Conservation (phyloP, 1,284 basidiomycete genomes). For the Cryptococcus sp. region DNA sequence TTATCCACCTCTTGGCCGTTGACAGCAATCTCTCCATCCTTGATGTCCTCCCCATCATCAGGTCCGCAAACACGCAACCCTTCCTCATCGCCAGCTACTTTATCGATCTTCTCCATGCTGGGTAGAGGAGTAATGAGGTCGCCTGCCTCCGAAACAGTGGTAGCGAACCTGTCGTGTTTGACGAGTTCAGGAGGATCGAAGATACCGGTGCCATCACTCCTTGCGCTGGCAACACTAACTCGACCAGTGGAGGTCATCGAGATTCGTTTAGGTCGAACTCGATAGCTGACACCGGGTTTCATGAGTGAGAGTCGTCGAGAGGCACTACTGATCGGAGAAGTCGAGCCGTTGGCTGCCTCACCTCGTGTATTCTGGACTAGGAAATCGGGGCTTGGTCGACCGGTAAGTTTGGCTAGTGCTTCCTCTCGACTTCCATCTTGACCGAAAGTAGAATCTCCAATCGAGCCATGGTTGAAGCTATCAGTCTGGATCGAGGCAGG, state of each 20-base stretch:
- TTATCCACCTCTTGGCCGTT: conserved; percentile 2
- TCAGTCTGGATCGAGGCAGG: not conserved
- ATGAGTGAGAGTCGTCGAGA: not conserved
- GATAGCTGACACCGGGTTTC: not conserved
- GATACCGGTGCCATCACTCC: not conserved
- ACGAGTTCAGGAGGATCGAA: not conserved
- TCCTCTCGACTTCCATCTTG: not conserved
- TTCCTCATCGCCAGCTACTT: not conserved
- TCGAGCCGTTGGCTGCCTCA: not conserved
- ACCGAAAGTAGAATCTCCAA: not conserved
- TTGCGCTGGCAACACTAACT: not conserved
- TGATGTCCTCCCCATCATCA: too few relatives aligned
- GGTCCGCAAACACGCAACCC: too few relatives aligned
- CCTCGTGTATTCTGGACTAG: not conserved
- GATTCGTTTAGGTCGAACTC: not conserved
- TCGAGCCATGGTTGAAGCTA: not conserved
- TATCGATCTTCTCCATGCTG: not conserved
- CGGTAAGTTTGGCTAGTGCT: not conserved
- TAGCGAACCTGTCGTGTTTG: not conserved
- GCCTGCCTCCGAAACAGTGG: not conserved
- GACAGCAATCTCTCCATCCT: not conserved
- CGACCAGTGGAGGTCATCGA: not conserved
- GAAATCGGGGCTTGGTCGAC: not conserved
- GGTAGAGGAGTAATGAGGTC: not conserved
- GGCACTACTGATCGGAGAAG: not conserved